Conservation (phyloP, 1,284 basidiomycete genomes). For the Stereum hirsutum region DNA sequence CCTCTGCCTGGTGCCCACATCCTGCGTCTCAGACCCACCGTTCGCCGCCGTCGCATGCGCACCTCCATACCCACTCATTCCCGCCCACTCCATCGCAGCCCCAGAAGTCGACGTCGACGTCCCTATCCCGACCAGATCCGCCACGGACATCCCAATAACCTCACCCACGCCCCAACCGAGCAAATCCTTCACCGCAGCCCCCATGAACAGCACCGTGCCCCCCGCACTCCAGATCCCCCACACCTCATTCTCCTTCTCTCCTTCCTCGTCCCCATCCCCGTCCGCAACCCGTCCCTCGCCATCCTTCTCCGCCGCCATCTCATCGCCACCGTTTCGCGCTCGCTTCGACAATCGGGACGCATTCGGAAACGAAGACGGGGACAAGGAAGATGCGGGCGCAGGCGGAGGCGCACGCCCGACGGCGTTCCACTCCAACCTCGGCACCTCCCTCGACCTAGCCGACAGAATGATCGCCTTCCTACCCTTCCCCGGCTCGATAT, state of each 20-base stretch:
- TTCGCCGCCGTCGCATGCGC: too few species aligned
- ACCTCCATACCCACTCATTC: too few species aligned
- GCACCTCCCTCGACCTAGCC: constrained; percentile 65
- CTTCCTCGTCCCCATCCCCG: constrained; percentile 6
- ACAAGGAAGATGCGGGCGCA: too few species aligned
- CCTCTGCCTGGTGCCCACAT: too few species aligned
- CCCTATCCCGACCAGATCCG: constrained; percentile 41
- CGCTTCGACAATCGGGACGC: background rate
- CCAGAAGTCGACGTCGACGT: too few species aligned
- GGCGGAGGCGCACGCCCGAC: constrained; percentile 37
- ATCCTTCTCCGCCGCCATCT: too few species aligned
- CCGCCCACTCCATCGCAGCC: too few species aligned
- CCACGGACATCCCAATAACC: constrained; percentile 56
- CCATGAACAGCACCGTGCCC: constrained; percentile 45
- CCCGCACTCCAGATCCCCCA: constrained; percentile 48
- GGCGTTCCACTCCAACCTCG: constrained; percentile 50
- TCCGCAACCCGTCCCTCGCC: constrained; percentile 3
- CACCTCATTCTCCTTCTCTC: constrained; percentile 26
- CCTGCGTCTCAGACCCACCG: constrained; percentile 15
- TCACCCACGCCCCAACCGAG: constrained; percentile 65
- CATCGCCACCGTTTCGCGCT: too few species aligned
- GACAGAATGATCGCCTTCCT: constrained; percentile 83
- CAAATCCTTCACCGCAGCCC: constrained; percentile 39
- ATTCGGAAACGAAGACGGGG: too few species aligned
- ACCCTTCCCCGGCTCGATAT: constrained; percentile 85